These are phyloP conservation scores for Gardenia jasminoides DNA, from an alignment of 257 asterid genomes.

Conservation along the genomic window DNA sequence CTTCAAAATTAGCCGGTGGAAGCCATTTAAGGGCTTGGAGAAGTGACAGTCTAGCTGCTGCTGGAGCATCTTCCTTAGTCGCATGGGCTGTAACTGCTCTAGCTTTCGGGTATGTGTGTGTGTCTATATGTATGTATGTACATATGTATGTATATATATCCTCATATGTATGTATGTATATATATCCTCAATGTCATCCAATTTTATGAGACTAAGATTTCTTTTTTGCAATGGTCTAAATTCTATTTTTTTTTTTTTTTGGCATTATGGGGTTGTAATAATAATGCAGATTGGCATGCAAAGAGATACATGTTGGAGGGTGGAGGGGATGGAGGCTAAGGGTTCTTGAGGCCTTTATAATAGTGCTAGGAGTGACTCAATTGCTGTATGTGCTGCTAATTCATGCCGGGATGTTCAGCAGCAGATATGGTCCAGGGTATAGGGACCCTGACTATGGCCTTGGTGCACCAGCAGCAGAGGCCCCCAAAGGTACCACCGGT, in stretches of 20 bases:
- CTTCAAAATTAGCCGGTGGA: conserved; percentile 69
- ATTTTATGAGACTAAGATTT: no score
- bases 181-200: no score
- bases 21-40: conserved; percentile 76
- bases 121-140: no score
- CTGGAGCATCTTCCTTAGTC: conserved; percentile 61
- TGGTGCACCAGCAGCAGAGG: conserved; percentile 28
- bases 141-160: no score
- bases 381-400: conserved; percentile 59
- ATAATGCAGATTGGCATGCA: conserved; percentile 68
- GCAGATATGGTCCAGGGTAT: conserved; percentile 59
- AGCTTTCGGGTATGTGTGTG: conserved; percentile 90
- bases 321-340: conserved; percentile 90
- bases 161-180: no score
- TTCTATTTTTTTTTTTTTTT: not conserved
- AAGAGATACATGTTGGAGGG: conserved; percentile 72
- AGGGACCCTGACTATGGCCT: conserved; percentile 42
- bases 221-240: not conserved
- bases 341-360: conserved; percentile 68
- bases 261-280: no score
- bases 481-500: conserved; percentile 45
- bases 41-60: conserved; percentile 79
- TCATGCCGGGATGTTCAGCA: conserved; percentile 75
- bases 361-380: conserved; percentile 63
- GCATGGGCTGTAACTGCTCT: conserved; percentile 86